Evolutionary conservation across 768 basidiomycete genomes (phyloP), one percentile per base, ranked within the genome.

Genomic region (Termitomyces sp.): DNA sequence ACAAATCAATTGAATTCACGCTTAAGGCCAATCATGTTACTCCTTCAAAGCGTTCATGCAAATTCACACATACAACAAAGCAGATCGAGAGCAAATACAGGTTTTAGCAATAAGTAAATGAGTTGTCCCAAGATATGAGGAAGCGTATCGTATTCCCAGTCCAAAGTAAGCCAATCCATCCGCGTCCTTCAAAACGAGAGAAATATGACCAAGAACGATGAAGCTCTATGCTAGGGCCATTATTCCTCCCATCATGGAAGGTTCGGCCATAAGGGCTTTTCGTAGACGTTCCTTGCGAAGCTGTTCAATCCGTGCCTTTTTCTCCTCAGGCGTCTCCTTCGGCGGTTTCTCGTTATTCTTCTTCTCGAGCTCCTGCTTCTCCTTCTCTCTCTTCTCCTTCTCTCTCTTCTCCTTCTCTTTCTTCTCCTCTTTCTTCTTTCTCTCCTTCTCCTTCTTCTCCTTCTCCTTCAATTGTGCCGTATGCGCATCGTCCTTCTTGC

Each of bases 331-430:
- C 4, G 63, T 61, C 48, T 65, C 67, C 48, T 69, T 67, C 15
- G 25, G 49, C 29, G 14, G 49, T 29, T 61, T 63, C 56, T 67
- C 58, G 36, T 58, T 61, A 17, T 80, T 77, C 37, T 70, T 71
- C 64, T 70, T 76, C 57, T 74, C 74, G 7, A 45, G 29, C 66
- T 77, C 77, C 36, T 66, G 59, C 65, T 66, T 70, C 43, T 66
- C 71, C 71, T 79, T 81, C 63, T 77, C 75, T 25, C 25, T 25
- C 65, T 66, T 70, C 43, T 66, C 71, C 71, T 79, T 81, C 63
- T 77, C 75, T 63, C 59, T 67, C 69, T 83, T 58, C 70, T 71
- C 62, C 66, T 69, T 55, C 53, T 52, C 40, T 32, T 45, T 83
- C 72, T 61, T 67, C 69, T 83, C 56, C 71, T 70, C 83, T 71